Percentiles rank a stretch among this genome's conserved stretches.
Evolutionary conservation across 2,329 filamentous ascomycete genomes (phyloP).

Genomic region (Pseudomassariella vexata): DNA sequence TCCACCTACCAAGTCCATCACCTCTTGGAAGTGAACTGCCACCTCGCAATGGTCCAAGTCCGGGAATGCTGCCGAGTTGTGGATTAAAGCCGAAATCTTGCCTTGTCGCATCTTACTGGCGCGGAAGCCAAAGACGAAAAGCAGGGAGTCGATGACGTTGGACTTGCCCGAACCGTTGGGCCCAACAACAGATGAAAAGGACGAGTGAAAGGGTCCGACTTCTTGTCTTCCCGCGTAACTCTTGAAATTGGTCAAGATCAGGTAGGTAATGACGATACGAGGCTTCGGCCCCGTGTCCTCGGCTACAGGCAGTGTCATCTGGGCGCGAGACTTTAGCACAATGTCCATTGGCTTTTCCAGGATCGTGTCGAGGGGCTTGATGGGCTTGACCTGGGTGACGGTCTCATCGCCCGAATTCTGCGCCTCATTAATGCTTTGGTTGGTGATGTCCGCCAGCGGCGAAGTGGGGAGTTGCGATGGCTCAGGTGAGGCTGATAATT

Average conservation of each 20-base stretch:
- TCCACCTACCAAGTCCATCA: conserved; percentile 71
- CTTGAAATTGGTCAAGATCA: conserved; percentile 96
- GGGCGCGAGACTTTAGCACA: conserved; percentile 71
- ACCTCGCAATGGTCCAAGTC: conserved; percentile 90
- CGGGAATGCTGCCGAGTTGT: conserved; percentile 86
- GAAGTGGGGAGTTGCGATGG: conserved; percentile 44
- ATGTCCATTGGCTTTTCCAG: conserved; percentile 93
- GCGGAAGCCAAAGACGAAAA: conserved; percentile 98
- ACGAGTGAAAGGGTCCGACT: conserved; percentile 93
- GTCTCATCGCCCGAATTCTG: conserved; percentile 41
- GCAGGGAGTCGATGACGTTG: conserved; percentile 94
- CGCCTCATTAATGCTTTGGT: conserved; percentile 58
- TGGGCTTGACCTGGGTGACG: conserved; percentile 56
- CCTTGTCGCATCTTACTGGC: conserved; percentile 99
- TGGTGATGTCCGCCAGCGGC: conserved; percentile 70
- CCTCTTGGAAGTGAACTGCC: conserved; percentile 92
- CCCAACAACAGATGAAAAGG: conserved; percentile 95
- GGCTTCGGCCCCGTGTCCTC: conserved; percentile 74
- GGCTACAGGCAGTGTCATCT: conserved; percentile 59
- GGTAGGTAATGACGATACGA: conserved; percentile 86
- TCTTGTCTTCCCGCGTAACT: conserved; percentile 94
- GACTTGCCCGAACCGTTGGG: conserved; percentile 98
- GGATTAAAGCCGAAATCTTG: conserved; percentile 95
- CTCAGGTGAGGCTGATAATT: conserved; percentile 52
- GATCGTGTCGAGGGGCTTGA: conserved; percentile 70